Conservation (phyloP, 2,329 filamentous ascomycete genomes). For the Clonostachys chloroleuca region DNA sequence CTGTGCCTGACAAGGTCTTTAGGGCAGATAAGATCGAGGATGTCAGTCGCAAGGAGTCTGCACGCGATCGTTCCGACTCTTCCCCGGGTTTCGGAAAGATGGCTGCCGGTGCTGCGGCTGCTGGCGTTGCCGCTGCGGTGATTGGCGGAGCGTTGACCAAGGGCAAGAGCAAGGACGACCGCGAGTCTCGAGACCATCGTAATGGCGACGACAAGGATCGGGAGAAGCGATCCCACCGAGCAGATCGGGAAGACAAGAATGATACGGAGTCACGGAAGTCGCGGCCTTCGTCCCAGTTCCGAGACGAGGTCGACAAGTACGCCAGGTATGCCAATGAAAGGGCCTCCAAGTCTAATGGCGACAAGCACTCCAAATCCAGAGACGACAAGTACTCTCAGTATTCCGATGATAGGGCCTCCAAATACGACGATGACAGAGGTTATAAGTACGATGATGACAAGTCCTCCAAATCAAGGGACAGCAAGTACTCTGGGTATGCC, state of each 20-base stretch:
- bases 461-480: no score
- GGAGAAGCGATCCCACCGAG: constrained; percentile 13
- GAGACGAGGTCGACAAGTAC: no score
- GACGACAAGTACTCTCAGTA: no score
- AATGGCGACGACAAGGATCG: constrained; percentile 12
- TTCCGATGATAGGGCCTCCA: no score
- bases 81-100: constrained; percentile 37
- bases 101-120: constrained; percentile 42
- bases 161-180: constrained; percentile 4
- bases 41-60: constrained; percentile 25
- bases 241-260: constrained; percentile 1
- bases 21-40: constrained; percentile 37
- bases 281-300: no score
- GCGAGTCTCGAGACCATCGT: constrained; percentile 6
- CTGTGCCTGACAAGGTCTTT: constrained; percentile 67
- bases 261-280: no score
- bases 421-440: no score
- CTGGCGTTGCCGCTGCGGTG: constrained; percentile 37
- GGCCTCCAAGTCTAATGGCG: no score
- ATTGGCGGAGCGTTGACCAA: constrained; percentile 7
- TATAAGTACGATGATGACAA: no score
- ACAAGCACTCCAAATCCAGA: no score
- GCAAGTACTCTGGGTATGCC: no score
- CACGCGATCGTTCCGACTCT: constrained; percentile 14
- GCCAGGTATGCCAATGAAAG: no score